Conservation (phyloP, 2,329 filamentous ascomycete species). For the Fusarium redolens region DNA sequence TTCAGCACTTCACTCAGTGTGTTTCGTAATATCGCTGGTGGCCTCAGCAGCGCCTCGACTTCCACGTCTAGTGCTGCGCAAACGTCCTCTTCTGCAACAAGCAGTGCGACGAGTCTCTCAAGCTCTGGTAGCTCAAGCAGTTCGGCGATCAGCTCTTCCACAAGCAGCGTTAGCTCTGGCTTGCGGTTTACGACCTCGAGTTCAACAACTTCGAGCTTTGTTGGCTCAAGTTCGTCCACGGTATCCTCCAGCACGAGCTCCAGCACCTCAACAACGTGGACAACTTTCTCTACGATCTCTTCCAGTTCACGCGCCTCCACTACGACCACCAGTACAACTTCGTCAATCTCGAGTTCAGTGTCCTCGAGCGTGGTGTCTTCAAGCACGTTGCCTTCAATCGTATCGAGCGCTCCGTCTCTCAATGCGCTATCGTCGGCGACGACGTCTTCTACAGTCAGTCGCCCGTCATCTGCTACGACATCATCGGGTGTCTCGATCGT, state of each 20-base stretch:
- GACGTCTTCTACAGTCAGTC: slow-evolving; percentile 33
- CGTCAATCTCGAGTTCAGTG: neutral
- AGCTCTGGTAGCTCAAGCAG: neutral
- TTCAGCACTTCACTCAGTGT: neutral
- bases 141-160: neutral
- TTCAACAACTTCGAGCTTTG: neutral
- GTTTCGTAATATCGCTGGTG: neutral
- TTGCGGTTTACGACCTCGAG: neutral
- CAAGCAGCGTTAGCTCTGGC: neutral
- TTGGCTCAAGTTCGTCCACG: neutral
- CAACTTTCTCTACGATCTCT: neutral
- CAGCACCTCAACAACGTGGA: neutral
- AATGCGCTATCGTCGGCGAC: neutral
- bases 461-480: neutral
- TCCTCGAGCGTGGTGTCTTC: neutral
- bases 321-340: neutral
- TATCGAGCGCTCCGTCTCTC: slow-evolving; percentile 22
- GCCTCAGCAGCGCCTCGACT: neutral
- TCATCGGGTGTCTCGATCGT: slow-evolving; percentile 40
- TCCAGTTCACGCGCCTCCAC: neutral
- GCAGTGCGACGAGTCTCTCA: neutral
- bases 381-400: neutral
- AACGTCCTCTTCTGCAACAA: neutral
- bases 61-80: neutral
- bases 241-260: neutral